Base-by-base conservation (phyloP, 1,284 basidiomycete genomes). In the Grifola frondosa region DNA sequence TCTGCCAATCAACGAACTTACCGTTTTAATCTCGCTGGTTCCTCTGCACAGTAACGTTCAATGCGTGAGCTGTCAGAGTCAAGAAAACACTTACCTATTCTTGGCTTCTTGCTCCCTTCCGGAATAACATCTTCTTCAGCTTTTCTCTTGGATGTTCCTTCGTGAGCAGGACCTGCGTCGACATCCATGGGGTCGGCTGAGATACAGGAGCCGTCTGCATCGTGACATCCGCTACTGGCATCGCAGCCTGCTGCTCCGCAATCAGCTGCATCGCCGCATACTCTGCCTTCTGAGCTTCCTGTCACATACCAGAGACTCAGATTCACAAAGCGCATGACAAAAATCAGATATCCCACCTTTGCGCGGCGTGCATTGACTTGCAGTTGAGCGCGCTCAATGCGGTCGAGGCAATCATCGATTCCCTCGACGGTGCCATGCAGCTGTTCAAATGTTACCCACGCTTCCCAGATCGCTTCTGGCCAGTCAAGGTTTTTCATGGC, bases 381-480 rank as follows among this genome's bases (percentile, higher is more conserved):
- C 33, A 70, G 71, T 50, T 80, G 77, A 17, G 85, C 82, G 46
- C 75, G 79, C 44, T 84, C 78, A 16, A 96, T 74, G 42, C 78
- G 78, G 41, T 80, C 79, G 33, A 85, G 63, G 9, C 88, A 85
- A 7, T 74, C 70, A 29, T 91, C 79, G 13, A 97, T 64, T 5
- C 84, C 80, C 30, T 79, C 70, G 6, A 91, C 67, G 7, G 78
- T 74, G 1, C 96, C 96, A 54, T 91, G 75, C 4, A 88, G 68
- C 50, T 91, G 82, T 62, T 98, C 96, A 54, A 98, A 97, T 12
- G 75, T 68, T 5, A 84, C 60, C 85, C 91, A 97, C 0, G 88
- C 86, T 46, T 94, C 88, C 80, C 91, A 91, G 5, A 98, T 71
- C 3, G 84, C 86, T 63, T 97, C 93, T 0, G 94, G 91, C 87